phyloP scores from a whole-genome alignment of 768 basidiomycete species.

The Agaricus subrufescens region DNA sequence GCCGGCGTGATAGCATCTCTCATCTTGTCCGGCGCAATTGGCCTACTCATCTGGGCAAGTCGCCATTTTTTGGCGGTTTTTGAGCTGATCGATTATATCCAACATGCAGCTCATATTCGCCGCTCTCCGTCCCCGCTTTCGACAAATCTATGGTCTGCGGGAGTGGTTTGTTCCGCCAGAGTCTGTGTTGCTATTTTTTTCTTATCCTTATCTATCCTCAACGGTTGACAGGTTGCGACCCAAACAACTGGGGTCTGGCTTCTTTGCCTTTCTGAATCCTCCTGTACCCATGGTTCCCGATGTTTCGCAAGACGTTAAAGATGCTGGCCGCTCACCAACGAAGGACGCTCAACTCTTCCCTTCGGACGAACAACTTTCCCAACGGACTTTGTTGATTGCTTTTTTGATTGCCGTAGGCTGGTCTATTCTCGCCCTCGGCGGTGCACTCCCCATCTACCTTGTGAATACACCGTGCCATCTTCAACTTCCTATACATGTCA shows the following conservation, averaged over 20 bases:
- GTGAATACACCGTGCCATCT: constrained; percentile 67
- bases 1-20: constrained; percentile 57
- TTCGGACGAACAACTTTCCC: constrained; percentile 69
- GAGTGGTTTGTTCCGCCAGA: constrained; percentile 75
- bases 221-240: constrained; percentile 50
- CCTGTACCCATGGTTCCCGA: constrained; percentile 61
- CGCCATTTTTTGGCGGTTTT: neutral
- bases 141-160: constrained; percentile 66
- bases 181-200: constrained; percentile 35
- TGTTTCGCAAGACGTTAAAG: constrained; percentile 51
- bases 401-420: constrained; percentile 62
- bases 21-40: constrained; percentile 52
- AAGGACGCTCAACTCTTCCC: constrained; percentile 58
- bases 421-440: constrained; percentile 66
- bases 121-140: constrained; percentile 59
- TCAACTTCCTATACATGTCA: constrained; percentile 35
- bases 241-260: constrained; percentile 47
- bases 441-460: constrained; percentile 69
- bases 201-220: neutral
- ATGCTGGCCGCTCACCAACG: constrained; percentile 44
- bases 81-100: constrained; percentile 9
- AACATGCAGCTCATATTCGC: constrained; percentile 57
- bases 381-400: constrained; percentile 65
- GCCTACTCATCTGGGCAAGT: constrained; percentile 68
- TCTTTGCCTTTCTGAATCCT: constrained; percentile 70